These are phyloP conservation scores for Apiotrichum brassicae DNA, from an alignment of 1,284 basidiomycete genomes.

Conservation along the genomic window DNA sequence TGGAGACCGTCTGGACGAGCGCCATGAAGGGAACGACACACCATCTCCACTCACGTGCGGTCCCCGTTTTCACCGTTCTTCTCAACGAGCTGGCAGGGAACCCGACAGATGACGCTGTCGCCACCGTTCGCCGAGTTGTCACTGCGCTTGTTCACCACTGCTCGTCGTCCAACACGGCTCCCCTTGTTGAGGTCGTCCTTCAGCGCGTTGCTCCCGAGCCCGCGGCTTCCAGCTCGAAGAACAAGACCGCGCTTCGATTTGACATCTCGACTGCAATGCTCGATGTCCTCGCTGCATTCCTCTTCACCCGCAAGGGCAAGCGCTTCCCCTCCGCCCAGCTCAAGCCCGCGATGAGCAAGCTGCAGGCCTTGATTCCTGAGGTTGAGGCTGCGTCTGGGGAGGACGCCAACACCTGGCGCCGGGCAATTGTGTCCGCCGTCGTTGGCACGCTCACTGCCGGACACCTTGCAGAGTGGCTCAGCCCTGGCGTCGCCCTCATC, in stretches of 20 bases:
- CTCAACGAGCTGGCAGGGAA: constrained; percentile 26
- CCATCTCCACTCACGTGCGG: constrained; percentile 68
- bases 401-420: constrained; percentile 19
- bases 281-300: constrained; percentile 46
- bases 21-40: constrained; percentile 55
- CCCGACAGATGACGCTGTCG: constrained; percentile 38
- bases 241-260: constrained; percentile 2
- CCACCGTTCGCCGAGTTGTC: constrained; percentile 50
- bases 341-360: constrained; percentile 34
- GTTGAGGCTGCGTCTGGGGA: constrained; percentile 5
- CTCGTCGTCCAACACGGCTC: constrained; percentile 57
- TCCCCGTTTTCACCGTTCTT: constrained; percentile 58
- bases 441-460: constrained; percentile 38
- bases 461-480: constrained; percentile 46
- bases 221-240: constrained; percentile 11
- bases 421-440: constrained; percentile 26
- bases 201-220: constrained; percentile 16
- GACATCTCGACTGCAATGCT: constrained; percentile 22
- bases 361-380: constrained; percentile 21
- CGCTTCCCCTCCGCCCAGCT: constrained; percentile 52
- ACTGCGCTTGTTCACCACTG: constrained; percentile 77
- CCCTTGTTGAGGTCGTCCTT: constrained; percentile 53
- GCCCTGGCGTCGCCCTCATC: constrained; percentile 43
- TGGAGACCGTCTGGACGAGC: constrained; percentile 41
- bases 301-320: constrained; percentile 45